Conservation (phyloP, 352 stramenopile genomes). For the Phytophthora cajani region DNA sequence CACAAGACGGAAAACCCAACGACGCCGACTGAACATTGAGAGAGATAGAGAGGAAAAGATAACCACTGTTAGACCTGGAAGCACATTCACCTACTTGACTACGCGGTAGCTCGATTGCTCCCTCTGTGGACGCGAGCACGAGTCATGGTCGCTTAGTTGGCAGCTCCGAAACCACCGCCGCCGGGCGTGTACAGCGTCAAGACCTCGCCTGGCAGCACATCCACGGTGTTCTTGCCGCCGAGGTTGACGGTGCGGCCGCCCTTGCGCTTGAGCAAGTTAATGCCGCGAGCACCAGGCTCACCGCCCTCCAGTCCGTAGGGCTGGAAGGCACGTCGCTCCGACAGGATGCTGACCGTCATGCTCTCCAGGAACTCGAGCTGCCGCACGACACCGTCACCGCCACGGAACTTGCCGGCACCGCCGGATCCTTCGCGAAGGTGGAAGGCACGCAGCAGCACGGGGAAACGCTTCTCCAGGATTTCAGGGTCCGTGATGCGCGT, state of each 20-base stretch:
- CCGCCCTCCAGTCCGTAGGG: conserved; percentile 97
- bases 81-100: neutral
- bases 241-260: conserved; percentile 79
- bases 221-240: conserved; percentile 95
- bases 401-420: conserved; percentile 88
- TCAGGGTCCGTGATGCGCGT: conserved; percentile 99
- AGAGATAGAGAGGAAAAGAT: conserved; percentile 22
- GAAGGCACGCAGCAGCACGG: conserved; percentile 89
- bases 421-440: conserved; percentile 89
- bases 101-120: conserved; percentile 17
- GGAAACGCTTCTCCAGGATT: conserved; percentile 98
- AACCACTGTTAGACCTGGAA: conserved; percentile 15
- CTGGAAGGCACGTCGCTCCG: conserved; percentile 94
- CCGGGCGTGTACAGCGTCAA: conserved; percentile 97
- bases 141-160: conserved; percentile 27
- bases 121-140: conserved; percentile 14
- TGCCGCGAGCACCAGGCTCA: conserved; percentile 86
- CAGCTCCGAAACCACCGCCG: conserved; percentile 93
- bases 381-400: conserved; percentile 96
- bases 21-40: conserved; percentile 15
- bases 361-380: conserved; percentile 95
- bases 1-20: conserved; percentile 7
- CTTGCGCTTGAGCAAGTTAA: conserved; percentile 91
- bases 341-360: conserved; percentile 98
- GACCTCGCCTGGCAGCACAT: conserved; percentile 92